Evolutionary conservation across 2,329 filamentous ascomycete genomes (phyloP), one percentile per base, ranked within the genome.

Genomic region (Microsporum canis): DNA sequence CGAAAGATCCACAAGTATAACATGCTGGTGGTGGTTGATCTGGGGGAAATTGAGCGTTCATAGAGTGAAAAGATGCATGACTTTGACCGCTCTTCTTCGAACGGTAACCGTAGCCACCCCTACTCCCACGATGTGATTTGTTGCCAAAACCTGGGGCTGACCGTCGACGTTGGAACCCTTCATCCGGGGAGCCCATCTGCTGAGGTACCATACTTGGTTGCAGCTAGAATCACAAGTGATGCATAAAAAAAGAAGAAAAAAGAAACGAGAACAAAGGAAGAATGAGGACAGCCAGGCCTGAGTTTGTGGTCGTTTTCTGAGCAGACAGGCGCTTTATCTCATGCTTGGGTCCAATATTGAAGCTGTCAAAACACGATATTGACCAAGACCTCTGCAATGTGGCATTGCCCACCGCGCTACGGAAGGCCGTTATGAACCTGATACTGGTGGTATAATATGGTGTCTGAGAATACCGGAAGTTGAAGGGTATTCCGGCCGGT

Each of bases 1-100:
- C 66, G 6, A 61, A 59, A 49, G 68, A 66, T 8, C 71, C 71
- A 64, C 71, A 73, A 61, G 73, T 72, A 60, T 68, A 73, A 55
- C 71, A 73, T 38, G 68, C 45, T 10, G 64, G 29, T 69, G 53
- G 55, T 3, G 55, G 68, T 23, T 63, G 49, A 34, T 64, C 61
- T 49, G 63, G 31, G 39, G 56, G 53, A 17, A 61, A 62, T 29
- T 43, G 39, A 8, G 61, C 58, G 60, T 61, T 59, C 10, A 58
- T 5, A 17, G 62, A 55, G 17, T 59, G 59, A n/a, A 27, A 12
- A 43, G 38, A 57, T 4, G 57, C 51, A 56, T 63, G 61, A 23
- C 61, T 39, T 14, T 63, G 60, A 41, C 61, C 61, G 34, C 62
- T 57, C 38, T 68, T 66, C 36, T 64, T 65, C 41, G 63, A 65